Evolutionary conservation across 2,329 filamentous ascomycete species (phyloP), one percentile per base, ranked within the genome.

Genomic region (Aureobasidium leucospermi): DNA sequence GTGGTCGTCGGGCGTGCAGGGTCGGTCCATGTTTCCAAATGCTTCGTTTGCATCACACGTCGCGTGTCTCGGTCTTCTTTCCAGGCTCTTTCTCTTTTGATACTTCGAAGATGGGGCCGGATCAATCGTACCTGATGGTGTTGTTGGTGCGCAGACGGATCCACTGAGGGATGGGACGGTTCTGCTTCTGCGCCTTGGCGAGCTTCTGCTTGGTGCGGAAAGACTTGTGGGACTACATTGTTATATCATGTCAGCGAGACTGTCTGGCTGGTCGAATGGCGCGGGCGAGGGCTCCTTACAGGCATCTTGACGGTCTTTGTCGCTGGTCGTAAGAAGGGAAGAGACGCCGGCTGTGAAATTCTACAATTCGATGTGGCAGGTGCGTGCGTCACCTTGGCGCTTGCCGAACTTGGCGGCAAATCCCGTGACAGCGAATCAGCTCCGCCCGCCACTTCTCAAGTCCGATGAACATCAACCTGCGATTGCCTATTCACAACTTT

Each of bases 201-300:
- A 99, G 91, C 94, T 99, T 99, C 82, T 95, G 89, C 92, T 99
- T 99, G 82, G 92, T 96, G 79, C 92, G 89, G 91, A 99, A 99
- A 78, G 92, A 90, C 88, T 99, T 99, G 85, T 99, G 91, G 88
- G 88, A 93, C 93, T 97, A 78, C 76, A 36, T 49, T 38, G 42
- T 16, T 29, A 52, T n/a, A 53, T 49, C 29, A 2, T 49, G 31
- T 41, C 47, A 52, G 58, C 36, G 9, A 15, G 36, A 43, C 36
- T 16, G 32, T 52, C 16, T 19, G 28, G 8, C 16, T 56, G n/a
- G n/a, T 10, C 41, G 34, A 29, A 23, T 7, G 31, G 48, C 48
- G 36, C 48, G 47, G 45, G 34, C n/a, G 53, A 56, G 38, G 38
- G n/a, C 15, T 47, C 49, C 62, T 59, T 58, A 63, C 62, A 60